phyloP scores from a whole-genome alignment of 208 protist species.

The Leishmania mexicana region DNA sequence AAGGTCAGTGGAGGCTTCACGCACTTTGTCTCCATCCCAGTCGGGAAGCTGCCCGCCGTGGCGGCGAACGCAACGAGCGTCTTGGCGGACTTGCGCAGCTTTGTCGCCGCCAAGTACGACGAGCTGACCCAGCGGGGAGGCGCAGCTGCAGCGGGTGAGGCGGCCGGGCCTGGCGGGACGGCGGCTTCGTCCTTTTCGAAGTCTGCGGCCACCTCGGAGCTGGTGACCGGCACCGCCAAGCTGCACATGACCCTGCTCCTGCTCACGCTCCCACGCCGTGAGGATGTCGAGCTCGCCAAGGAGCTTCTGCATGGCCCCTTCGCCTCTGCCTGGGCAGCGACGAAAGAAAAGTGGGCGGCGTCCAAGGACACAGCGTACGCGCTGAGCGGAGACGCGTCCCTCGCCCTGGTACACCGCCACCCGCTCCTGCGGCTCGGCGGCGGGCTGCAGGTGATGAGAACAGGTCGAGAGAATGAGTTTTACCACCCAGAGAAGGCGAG shows the following conservation, averaged over 20 bases:
- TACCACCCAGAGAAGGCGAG: conserved; percentile 41
- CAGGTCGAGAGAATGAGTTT: conserved; percentile 22
- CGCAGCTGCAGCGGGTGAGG: background rate
- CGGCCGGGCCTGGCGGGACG: background rate
- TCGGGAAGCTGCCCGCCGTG: conserved; percentile 55
- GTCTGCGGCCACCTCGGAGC: conserved; percentile 29
- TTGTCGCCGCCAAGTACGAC: conserved; percentile 8
- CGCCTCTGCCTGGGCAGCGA: conserved; percentile 22
- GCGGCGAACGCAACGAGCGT: conserved; percentile 31
- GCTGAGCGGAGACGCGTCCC: conserved; percentile 19
- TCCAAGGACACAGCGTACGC: background rate
- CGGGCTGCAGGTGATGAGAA: conserved; percentile 60
- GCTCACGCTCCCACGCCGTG: conserved; percentile 52
- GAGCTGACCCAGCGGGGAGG: background rate
- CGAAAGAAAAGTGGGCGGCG: conserved; percentile 16
- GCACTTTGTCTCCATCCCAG: conserved; percentile 81
- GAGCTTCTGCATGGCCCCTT: conserved; percentile 42
- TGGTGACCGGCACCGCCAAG: conserved; percentile 45
- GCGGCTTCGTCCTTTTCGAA: background rate
- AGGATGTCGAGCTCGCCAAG: conserved; percentile 59
- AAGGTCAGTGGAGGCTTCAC: conserved; percentile 48
- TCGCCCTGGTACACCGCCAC: conserved; percentile 5
- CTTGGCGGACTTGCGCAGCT: conserved; percentile 29
- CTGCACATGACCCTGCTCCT: conserved; percentile 82
- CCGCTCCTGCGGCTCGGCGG: conserved; percentile 38